Evolutionary conservation across 257 asterid genomes (phyloP).

Genomic region (Solanum corneliomulleri): DNA sequence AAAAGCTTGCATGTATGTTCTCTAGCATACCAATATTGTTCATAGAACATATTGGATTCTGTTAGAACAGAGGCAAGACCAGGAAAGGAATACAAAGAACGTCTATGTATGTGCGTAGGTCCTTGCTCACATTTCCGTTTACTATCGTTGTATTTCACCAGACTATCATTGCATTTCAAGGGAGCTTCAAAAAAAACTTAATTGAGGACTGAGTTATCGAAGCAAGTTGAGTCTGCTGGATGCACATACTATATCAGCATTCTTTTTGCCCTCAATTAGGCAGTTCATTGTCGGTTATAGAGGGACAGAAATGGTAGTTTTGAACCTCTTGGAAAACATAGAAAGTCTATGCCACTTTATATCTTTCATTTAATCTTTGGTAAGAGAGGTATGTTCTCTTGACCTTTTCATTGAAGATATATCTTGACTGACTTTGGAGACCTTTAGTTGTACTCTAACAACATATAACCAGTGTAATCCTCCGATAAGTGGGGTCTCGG

Average conservation of each 20-base stretch:
- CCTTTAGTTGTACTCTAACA: background rate
- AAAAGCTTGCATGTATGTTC: background rate
- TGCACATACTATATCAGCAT: background rate
- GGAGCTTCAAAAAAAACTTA: background rate
- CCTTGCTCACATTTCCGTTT: background rate
- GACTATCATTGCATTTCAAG: background rate
- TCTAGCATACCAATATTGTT: background rate
- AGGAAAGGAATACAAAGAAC: background rate
- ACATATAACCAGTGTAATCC: background rate
- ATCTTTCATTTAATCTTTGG: background rate
- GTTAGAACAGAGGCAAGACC: background rate
- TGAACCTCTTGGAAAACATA: background rate
- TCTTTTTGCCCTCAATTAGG: background rate
- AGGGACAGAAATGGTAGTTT: background rate
- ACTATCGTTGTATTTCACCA: background rate
- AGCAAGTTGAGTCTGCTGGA: background rate
- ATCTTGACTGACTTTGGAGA: background rate
- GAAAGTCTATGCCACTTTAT: background rate
- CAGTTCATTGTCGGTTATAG: background rate
- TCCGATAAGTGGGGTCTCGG: background rate
- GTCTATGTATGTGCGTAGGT: background rate
- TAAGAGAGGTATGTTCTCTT: background rate
- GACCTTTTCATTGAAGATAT: background rate
- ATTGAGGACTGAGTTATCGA: background rate
- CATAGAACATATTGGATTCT: background rate